These are phyloP conservation scores for Allantophomopsis lycopodina DNA, from an alignment of 2,329 filamentous ascomycete species.

Conservation along the genomic window DNA sequence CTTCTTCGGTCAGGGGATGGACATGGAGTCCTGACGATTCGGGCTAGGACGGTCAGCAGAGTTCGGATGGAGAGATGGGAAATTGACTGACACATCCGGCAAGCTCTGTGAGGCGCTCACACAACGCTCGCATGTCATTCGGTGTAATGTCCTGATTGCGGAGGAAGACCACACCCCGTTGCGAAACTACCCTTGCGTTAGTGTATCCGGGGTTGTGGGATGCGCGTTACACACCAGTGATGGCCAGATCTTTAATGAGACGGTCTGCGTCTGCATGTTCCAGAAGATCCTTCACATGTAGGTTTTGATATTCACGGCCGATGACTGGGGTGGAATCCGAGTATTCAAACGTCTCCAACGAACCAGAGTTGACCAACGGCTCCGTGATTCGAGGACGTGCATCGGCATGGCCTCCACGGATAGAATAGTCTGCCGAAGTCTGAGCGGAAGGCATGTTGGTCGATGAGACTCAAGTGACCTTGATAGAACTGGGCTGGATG, in stretches of 20 bases:
- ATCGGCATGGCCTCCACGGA: conserved; percentile 2
- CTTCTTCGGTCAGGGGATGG: conserved; percentile 37
- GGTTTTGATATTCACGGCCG: conserved; percentile 42
- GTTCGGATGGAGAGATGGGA: background rate
- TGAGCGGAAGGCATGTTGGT: background rate
- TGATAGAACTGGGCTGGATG: too few species aligned
- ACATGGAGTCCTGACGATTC: conserved; percentile 32
- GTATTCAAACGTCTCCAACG: conserved; percentile 8
- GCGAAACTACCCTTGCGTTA: conserved; percentile 21
- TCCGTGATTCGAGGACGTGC: conserved; percentile 1
- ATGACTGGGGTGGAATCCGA: conserved; percentile 10
- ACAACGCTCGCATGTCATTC: conserved; percentile 29
- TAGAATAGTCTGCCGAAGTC: background rate
- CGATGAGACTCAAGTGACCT: too few species aligned
- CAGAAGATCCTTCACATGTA: conserved; percentile 46
- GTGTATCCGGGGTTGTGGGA: too few species aligned
- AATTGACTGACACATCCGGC: conserved; percentile 23
- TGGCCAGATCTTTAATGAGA: conserved; percentile 45
- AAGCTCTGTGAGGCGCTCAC: conserved; percentile 26
- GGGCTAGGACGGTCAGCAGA: conserved; percentile 13
- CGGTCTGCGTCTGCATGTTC: conserved; percentile 38
- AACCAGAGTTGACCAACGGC: conserved; percentile 14
- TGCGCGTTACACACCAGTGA: conserved; percentile 15
- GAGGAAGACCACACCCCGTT: conserved; percentile 35
- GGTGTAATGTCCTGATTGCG: conserved; percentile 31